Evolutionary conservation across 345 rosid genomes (phyloP).

Genomic region (Camelina neglecta): DNA sequence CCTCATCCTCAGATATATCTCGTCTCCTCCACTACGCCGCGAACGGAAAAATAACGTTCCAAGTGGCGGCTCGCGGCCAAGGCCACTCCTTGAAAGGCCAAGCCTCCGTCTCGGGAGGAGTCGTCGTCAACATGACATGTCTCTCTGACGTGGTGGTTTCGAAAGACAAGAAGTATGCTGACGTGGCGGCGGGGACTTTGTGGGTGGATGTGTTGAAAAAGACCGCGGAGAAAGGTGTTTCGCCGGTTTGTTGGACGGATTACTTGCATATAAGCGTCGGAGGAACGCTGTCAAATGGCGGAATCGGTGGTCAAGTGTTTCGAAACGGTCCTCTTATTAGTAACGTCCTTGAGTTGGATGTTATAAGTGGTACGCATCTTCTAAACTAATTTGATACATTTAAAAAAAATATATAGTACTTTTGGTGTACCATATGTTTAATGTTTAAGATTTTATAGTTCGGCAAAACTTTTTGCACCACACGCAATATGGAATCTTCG

Average conservation of each 20-base stretch:
- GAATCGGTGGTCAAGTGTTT: slow-evolving; percentile 92
- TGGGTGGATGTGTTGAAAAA: slow-evolving; percentile 80
- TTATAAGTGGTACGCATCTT: slow-evolving; percentile 70
- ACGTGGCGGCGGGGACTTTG: slow-evolving; percentile 77
- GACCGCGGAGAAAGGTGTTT: slow-evolving; percentile 66
- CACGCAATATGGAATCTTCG: slow-evolving; percentile 29
- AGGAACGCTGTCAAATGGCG: slow-evolving; percentile 91
- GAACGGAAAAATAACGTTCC: slow-evolving; percentile 48
- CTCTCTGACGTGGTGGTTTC: slow-evolving; percentile 49
- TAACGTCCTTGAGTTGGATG: slow-evolving; percentile 88
- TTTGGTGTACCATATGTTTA: slow-evolving; percentile 7
- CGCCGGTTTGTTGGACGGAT: slow-evolving; percentile 92
- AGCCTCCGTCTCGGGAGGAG: slow-evolving; percentile 70
- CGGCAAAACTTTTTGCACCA: slow-evolving; percentile 29
- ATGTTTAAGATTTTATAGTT: slow-evolving; percentile 20
- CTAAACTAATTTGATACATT: background rate
- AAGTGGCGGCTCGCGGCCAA: slow-evolving; percentile 81
- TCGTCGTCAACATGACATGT: slow-evolving; percentile 78
- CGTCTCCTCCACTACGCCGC: slow-evolving; percentile 52
- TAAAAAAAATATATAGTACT: background rate
- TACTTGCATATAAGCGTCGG: slow-evolving; percentile 87
- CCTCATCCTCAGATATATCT: slow-evolving; percentile 57
- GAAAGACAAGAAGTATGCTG: slow-evolving; percentile 59
- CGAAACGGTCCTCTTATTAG: slow-evolving; percentile 91
- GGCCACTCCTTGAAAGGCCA: slow-evolving; percentile 89